Percentiles rank a stretch among this genome's conserved stretches.
Evolutionary conservation across 2,329 filamentous ascomycete species (phyloP).

Genomic region (Alternaria hordeiaustralica): DNA sequence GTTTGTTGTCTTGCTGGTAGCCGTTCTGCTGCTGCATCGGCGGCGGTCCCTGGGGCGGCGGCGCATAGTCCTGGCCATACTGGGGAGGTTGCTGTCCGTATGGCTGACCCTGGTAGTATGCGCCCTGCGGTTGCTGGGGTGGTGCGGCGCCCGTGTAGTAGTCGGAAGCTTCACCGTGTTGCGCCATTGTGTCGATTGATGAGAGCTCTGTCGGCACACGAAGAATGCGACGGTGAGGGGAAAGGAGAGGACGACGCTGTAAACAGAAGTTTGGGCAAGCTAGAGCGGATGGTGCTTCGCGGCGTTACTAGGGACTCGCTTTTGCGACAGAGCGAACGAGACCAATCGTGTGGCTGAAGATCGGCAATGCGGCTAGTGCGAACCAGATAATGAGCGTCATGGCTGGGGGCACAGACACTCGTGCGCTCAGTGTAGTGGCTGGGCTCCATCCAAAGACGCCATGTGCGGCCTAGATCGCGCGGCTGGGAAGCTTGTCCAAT

Average conservation of each 20-base stretch:
- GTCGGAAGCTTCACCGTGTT: slow-evolving; percentile 45
- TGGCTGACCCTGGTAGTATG: slow-evolving; percentile 35
- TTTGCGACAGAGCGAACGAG: not conserved
- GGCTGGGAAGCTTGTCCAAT: slow-evolving; percentile 5
- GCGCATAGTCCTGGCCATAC: slow-evolving; percentile 41
- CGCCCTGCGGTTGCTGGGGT: slow-evolving; percentile 26
- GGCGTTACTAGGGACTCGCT: slow-evolving; percentile 17
- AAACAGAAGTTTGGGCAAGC: slow-evolving; percentile 5
- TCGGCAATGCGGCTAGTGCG: slow-evolving; percentile 7
- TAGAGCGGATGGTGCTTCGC: slow-evolving; percentile 16
- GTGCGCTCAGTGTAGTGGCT: slow-evolving; percentile 21
- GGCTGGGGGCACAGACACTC: not conserved
- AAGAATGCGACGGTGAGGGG: slow-evolving; percentile 1
- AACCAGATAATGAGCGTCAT: slow-evolving; percentile 6
- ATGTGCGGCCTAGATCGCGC: slow-evolving; percentile 13
- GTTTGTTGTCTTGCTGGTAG: slow-evolving; percentile 51
- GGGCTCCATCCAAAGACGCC: slow-evolving; percentile 1
- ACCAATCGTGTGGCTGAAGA: slow-evolving; percentile 24
- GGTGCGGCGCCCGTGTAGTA: slow-evolving; percentile 47
- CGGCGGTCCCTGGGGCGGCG: slow-evolving; percentile 34
- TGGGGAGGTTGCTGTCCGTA: slow-evolving; percentile 37
- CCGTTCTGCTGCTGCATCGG: slow-evolving; percentile 28
- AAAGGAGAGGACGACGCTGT: not conserved
- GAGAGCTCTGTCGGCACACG: not conserved
- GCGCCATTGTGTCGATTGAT: slow-evolving; percentile 32